Conservation (phyloP, 202 grass and related monocot species). For the Hordeum pubiflorum region DNA sequence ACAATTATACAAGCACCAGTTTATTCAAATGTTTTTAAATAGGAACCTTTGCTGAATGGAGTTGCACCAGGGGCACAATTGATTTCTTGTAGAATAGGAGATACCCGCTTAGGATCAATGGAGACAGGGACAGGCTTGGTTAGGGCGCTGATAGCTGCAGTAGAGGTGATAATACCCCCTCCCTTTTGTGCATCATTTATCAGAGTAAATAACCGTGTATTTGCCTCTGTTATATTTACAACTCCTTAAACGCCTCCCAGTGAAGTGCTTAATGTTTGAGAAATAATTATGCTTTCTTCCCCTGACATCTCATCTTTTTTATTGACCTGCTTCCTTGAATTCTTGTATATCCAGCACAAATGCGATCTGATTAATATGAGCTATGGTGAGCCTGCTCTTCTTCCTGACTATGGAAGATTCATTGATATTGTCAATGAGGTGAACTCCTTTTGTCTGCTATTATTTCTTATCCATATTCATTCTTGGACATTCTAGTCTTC, state of each 20-base stretch:
- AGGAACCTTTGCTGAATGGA: constrained; percentile 93
- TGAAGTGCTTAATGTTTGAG: not conserved
- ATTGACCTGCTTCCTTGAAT: constrained; percentile 17
- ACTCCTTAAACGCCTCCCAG: constrained; percentile 10
- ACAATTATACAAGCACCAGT: constrained; percentile 14
- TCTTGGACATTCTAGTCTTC: constrained; percentile 9
- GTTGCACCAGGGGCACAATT: constrained; percentile 93
- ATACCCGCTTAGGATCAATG: constrained; percentile 94
- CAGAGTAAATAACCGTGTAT: constrained; percentile 16
- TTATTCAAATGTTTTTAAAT: constrained; percentile 23
- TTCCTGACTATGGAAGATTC: constrained; percentile 96
- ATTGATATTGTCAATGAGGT: constrained; percentile 97
- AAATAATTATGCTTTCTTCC: not conserved
- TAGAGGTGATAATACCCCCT: constrained; percentile 58
- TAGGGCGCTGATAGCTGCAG: constrained; percentile 89
- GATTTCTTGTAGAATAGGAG: constrained; percentile 98
- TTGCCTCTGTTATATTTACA: not conserved
- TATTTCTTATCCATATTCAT: constrained; percentile 15
- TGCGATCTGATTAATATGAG: constrained; percentile 99
- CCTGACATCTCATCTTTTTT: constrained; percentile 1
- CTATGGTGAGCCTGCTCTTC: constrained; percentile 85
- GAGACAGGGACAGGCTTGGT: constrained; percentile 92
- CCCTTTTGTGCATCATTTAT: constrained; percentile 23
- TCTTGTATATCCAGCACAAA: constrained; percentile 74
- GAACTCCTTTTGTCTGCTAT: constrained; percentile 15